Conservation (phyloP, 441 rosid species). For the Eutrema salsugineum region DNA sequence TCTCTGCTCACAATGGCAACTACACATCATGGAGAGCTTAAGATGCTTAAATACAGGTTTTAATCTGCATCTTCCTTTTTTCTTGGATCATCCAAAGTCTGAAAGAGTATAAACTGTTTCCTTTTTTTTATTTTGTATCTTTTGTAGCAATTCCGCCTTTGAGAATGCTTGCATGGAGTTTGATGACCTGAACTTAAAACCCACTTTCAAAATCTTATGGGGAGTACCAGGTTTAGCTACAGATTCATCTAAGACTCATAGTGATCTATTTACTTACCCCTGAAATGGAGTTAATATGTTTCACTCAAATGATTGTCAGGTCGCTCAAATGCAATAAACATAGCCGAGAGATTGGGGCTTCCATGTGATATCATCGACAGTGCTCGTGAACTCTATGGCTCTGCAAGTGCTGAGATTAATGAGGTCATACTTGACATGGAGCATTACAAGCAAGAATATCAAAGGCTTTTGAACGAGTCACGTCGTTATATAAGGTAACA, state of each 20-base stretch:
- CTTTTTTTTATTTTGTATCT: neutral
- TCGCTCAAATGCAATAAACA: constrained; percentile 88
- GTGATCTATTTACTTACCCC: neutral
- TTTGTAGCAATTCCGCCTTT: constrained; percentile 63
- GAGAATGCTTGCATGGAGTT: constrained; percentile 99
- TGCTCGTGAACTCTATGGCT: constrained; percentile 69
- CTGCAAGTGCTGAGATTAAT: constrained; percentile 86
- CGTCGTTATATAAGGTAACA: constrained; percentile 52
- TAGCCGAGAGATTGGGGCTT: constrained; percentile 80
- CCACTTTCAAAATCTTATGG: constrained; percentile 87
- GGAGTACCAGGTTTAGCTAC: constrained; percentile 85
- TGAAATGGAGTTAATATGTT: neutral
- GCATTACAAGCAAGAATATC: constrained; percentile 66
- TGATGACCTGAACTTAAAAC: constrained; percentile 82
- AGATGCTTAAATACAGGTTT: constrained; percentile 90
- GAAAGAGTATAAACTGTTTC: neutral
- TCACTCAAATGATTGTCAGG: constrained; percentile 39
- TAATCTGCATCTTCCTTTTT: neutral
- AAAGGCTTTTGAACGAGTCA: constrained; percentile 47
- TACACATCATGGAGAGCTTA: constrained; percentile 94
- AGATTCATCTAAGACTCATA: neutral
- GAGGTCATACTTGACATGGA: constrained; percentile 91
- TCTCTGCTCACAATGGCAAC: constrained; percentile 90
- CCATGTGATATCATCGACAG: constrained; percentile 43
- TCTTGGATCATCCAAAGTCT: neutral